Evolutionary conservation across 169 alveolate species (phyloP), one percentile per base, ranked within the genome.

Genomic region (Condylostoma magnum): DNA sequence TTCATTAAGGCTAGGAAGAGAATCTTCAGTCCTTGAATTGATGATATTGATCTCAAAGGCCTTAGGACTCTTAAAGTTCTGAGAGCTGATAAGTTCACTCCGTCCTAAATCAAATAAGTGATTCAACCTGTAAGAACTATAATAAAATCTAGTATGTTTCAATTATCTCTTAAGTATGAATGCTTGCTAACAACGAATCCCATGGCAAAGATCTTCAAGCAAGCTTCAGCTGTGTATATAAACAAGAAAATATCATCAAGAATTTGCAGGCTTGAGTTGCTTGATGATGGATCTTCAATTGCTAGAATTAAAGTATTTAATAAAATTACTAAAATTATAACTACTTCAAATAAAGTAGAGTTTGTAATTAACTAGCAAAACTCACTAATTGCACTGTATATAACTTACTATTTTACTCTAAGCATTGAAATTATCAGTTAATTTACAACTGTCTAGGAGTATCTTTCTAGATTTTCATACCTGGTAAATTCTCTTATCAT

Each of bases 141-240:
- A 18, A 77, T 54, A 54, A 87, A 80, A 80, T 87, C 93, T 6
- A 87, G 36, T 18, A 80, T 66, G 72, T 83, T 87, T 87, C 93
- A 86, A 28, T 37, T 44, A 48, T 86, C 93, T 75, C 85, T 86
- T 31, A 86, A 46, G 56, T 86, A 86, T 1, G 87, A 79, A 30
- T 37, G 51, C 44, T 52, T 63, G 10, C 28, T 41, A 20, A 63
- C 28, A 44, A 71, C 27, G 41, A 84, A 72, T n/a, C 84, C 89
- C n/a, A 53, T 65, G 2, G 86, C 71, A 6, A 81, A 51, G 27
- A 87, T 82, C 67, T 87, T 87, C 3, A 87, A 38, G 8, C 65
- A 55, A 18, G 83, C 78, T 71, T 87, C 90, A 22, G 73, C 28
- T 18, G 93, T 74, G 54, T 87, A 82, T 34, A 81, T 76, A 68